These are phyloP conservation scores for Trypanosoma avium DNA, from an alignment of 208 protist genomes.

Conservation along the genomic window DNA sequence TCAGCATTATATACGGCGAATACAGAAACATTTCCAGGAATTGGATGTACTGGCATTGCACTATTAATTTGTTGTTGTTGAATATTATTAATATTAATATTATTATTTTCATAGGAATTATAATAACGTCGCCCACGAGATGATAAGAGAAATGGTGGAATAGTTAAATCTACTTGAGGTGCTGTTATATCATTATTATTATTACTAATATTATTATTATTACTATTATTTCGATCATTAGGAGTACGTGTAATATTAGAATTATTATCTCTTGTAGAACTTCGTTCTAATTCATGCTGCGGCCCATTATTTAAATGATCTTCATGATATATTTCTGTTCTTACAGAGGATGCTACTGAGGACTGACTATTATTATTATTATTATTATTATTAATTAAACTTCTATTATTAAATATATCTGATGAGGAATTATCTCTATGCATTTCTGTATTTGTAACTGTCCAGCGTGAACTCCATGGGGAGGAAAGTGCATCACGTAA, in stretches of 20 bases:
- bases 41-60: constrained; percentile 9
- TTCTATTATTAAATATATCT: too few relatives aligned
- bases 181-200: not conserved
- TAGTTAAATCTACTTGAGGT: not conserved
- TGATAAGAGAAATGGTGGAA: constrained; percentile 5
- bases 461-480: constrained; percentile 24
- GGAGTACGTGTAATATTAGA: too few relatives aligned
- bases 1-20: constrained; percentile 21
- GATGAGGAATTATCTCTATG: not conserved
- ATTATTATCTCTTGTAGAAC: too few relatives aligned
- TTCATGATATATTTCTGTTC: constrained; percentile 22
- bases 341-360: not conserved
- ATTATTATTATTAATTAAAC: too few relatives aligned
- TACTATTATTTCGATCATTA: not conserved
- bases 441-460: not conserved
- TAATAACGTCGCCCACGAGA: not conserved
- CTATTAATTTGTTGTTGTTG: constrained; percentile 3
- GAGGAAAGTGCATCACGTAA: constrained; percentile 22
- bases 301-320: too few relatives aligned
- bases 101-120: too few relatives aligned
- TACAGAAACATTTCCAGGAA: constrained; percentile 25
- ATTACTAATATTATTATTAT: not conserved
- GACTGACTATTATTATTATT: too few relatives aligned
- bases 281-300: too few relatives aligned
- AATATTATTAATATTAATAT: too few relatives aligned